Base-by-base conservation (phyloP, 2,329 filamentous ascomycete genomes). In the Xylariomycetidae sp. region DNA sequence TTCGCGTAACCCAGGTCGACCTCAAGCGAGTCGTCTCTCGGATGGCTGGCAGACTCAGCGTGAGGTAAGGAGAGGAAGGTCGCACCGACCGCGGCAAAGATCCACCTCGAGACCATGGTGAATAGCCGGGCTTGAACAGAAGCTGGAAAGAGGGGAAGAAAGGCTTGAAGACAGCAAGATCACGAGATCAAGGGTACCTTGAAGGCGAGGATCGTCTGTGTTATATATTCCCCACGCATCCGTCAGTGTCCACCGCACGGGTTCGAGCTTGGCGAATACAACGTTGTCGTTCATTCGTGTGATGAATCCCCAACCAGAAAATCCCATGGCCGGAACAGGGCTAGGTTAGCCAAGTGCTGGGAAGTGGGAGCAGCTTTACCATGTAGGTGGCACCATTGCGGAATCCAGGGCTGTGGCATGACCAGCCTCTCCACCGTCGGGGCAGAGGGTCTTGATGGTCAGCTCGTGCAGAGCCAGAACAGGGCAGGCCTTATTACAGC, bases 1-100 rank as follows among this genome's bases (percentile, higher is more conserved):
- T 29, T 18, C 10, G 13, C 32, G 16, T 35, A 35, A 4, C 32
- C 32, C 13, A 35, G 10, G 18, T 35, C 32, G 6, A 34, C 32
- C 13, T 32, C 30, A 14, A 25, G 30, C 5, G 10, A n/a, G n/a
- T 24, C 30, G 20, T 12, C 20, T 8, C 8, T 8, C 20, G 20
- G 20, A 9, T 8, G 27, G 8, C 6, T 6, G 13, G 8, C 13
- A 10, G 17, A 17, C 9, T 10, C 6, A 10, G 27, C 17, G 27
- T 9, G 8, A 13, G 15, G 4, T 10, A 32, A 5, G 10, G 30
- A 10, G 13, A 14, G 14, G 6, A 32, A 16, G 13, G 18, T 13
- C 13, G 15, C 19, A n/a, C 9, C 13, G 6, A 10, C 12, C 9
- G 16, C 12, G 30, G 30, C 22, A 8, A 32, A 16, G 30, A 24